A percentile compares a stretch with the other conserved stretches of the same genome.
Conservation (phyloP, 345 rosid species). For the Pistacia atlantica region DNA sequence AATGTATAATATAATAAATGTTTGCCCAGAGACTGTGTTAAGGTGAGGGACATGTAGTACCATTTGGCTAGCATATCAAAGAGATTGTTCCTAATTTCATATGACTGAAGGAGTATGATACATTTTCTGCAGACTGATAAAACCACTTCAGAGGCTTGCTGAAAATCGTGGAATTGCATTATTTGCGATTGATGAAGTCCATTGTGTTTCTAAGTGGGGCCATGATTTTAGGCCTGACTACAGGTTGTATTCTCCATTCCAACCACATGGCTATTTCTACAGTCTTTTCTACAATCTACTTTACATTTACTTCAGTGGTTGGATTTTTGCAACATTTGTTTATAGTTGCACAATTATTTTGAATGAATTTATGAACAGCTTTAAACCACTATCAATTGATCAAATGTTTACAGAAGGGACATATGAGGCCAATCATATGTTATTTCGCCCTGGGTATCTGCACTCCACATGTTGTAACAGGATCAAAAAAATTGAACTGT, state of each 20-base stretch:
- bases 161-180: conserved; percentile 72
- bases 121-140: conserved; percentile 54
- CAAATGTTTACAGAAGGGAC: not conserved
- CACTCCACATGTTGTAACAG: not conserved
- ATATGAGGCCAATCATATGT: not conserved
- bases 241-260: conserved; percentile 42
- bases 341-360: not conserved
- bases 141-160: conserved; percentile 77
- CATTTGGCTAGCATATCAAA: conserved; percentile 6
- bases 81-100: conserved; percentile 10
- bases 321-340: not conserved
- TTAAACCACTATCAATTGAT: not conserved
- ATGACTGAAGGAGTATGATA: conserved; percentile 1
- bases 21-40: conserved; percentile 82
- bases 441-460: not conserved
- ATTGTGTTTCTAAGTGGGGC: conserved; percentile 97
- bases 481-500: not conserved
- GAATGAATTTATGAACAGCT: not conserved
- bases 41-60: conserved; percentile 39
- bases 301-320: not conserved
- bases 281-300: conserved; percentile 5
- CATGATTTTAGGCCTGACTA: conserved; percentile 91
- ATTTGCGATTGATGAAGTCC: conserved; percentile 92
- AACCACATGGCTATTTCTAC: not conserved
- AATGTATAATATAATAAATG: conserved; percentile 73